Conservation (phyloP, 2,329 filamentous ascomycete genomes). For the Gaeumannomyces sp. region DNA sequence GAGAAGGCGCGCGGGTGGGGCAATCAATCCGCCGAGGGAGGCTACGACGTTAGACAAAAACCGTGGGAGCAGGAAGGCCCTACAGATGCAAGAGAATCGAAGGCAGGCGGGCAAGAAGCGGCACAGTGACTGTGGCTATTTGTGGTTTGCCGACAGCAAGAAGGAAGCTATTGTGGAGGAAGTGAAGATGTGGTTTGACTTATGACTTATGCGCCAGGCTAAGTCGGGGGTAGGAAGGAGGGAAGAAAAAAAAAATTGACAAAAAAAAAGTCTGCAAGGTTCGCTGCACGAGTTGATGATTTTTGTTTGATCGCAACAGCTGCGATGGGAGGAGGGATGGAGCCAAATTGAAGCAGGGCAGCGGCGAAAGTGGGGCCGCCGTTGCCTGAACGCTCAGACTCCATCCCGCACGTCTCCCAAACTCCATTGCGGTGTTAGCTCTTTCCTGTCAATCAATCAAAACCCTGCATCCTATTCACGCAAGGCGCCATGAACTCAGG, state of each 20-base stretch:
- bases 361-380: neutral
- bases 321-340: neutral
- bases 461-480: neutral
- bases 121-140: neutral
- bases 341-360: neutral
- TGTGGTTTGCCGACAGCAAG: neutral
- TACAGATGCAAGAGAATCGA: neutral
- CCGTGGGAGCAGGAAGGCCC: neutral
- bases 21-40: conserved; percentile 7
- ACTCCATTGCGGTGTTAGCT: neutral
- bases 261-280: neutral
- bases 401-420: neutral
- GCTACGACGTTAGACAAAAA: neutral
- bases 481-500: neutral
- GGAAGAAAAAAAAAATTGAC: neutral
- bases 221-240: neutral
- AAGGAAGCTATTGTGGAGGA: neutral
- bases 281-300: neutral
- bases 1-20: conserved; percentile 9
- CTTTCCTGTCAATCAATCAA: neutral
- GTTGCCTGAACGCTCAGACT: neutral
- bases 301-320: conserved; percentile 1
- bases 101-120: neutral
- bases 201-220: conserved; percentile 7
- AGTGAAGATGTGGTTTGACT: conserved; percentile 1